Base-by-base conservation (phyloP, 2,329 filamentous ascomycete species). In the Chrysoporthe deuterocubensis region DNA sequence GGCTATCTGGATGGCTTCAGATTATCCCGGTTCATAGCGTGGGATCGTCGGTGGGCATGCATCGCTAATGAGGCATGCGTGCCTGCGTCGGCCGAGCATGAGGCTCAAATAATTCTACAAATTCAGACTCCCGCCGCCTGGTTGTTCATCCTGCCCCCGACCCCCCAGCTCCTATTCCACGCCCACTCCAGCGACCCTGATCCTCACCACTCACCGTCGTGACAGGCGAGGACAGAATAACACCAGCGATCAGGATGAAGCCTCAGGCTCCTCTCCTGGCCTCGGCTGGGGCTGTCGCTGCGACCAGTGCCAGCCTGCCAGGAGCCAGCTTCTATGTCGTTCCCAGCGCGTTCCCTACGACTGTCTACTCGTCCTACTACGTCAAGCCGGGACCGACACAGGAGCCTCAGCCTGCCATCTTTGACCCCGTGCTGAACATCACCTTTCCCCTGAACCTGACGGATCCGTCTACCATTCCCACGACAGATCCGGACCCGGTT, bases 361-460 rank as follows among this genome's bases (percentile, higher is more conserved):
- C 80, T 4, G 81, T 80, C 9, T 86, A 85, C 72, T 79, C 81
- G 40, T 84, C 78, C 64, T 87, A 86, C 72, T 83, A 83, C 71
- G 75, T 77, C 57, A 72, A 72, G 37, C 73, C 76, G 1, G 74
- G 71, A 3, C 75, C 77, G 16, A 77, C 75, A 11, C 73, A 72
- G 50, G 74, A 78, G 71, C 75, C 76, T 3, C 76, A 78, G 65
- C 76, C 76, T 2, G 81, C 81, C 16, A 73, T 89, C 4, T 79
- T 81, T 69, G 86, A 89, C 74, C 83, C 84, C 0, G 76, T 87
- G 40, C 74, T 87, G 59, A 84, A 87, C 70, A 79, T 82, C 69
- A 87, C 84, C 2, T 88, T 81, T 67, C 84, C 84, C 1, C 76
- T 81, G 43, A 85, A 87, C 69, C 74, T 89, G 62, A 89, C 86